These are phyloP conservation scores for Calonectria hawksworthii DNA, from an alignment of 2,329 filamentous ascomycete species.

Conservation along the genomic window DNA sequence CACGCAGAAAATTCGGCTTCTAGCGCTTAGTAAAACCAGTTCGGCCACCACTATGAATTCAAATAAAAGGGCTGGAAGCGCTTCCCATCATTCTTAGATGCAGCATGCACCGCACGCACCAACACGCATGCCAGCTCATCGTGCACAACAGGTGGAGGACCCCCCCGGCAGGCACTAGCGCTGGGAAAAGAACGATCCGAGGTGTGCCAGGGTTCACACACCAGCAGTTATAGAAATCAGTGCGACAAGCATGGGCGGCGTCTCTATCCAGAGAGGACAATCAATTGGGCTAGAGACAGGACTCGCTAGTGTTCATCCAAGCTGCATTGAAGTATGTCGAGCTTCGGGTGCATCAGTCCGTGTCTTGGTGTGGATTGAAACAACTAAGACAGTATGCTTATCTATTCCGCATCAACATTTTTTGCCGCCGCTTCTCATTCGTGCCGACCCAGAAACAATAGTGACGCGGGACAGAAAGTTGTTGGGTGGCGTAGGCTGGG, in stretches of 20 bases:
- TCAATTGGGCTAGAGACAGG: background rate
- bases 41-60: background rate
- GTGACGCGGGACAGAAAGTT: background rate
- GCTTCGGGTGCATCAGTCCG: background rate
- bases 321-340: background rate
- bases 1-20: background rate
- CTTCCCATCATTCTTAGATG: background rate
- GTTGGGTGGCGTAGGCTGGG: background rate
- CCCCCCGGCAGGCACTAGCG: background rate
- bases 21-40: background rate
- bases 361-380: background rate
- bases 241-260: background rate
- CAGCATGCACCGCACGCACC: background rate
- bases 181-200: background rate
- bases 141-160: background rate
- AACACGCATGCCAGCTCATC: background rate
- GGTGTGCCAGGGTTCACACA: background rate
- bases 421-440: background rate
- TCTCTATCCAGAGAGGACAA: background rate
- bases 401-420: background rate
- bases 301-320: background rate
- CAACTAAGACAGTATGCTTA: background rate
- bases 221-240: background rate
- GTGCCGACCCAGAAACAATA: background rate
- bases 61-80: background rate